phyloP scores from a whole-genome alignment of 2,329 filamentous ascomycete genomes.

The Penicillium sp. region DNA sequence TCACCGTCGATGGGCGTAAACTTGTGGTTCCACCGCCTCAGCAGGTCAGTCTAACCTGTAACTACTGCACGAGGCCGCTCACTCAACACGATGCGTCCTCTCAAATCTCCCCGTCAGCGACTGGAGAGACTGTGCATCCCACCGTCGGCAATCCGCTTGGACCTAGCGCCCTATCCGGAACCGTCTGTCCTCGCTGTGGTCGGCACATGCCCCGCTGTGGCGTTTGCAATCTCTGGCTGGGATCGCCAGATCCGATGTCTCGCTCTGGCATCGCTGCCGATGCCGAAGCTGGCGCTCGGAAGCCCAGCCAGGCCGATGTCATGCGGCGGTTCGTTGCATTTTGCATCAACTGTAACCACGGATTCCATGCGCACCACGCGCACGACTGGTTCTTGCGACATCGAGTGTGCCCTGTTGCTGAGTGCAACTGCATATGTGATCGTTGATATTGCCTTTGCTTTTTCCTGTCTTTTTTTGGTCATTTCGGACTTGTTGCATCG shows the following conservation, averaged over 20 bases:
- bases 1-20: constrained; percentile 54
- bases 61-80: constrained; percentile 63
- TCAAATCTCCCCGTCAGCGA: constrained; percentile 29
- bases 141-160: constrained; percentile 42
- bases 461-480: not conserved
- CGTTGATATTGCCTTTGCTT: constrained; percentile 27
- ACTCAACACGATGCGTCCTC: constrained; percentile 49
- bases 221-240: constrained; percentile 66
- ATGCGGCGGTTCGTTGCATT: constrained; percentile 63
- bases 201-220: constrained; percentile 66
- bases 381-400: constrained; percentile 60
- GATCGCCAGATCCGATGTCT: constrained; percentile 59
- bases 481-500: not conserved
- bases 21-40: constrained; percentile 55
- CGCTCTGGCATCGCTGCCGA: constrained; percentile 41
- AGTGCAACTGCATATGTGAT: constrained; percentile 48
- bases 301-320: constrained; percentile 44
- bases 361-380: constrained; percentile 67
- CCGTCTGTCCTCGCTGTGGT: constrained; percentile 65
- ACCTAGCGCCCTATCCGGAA: constrained; percentile 48
- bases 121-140: constrained; percentile 39
- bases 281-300: constrained; percentile 29
- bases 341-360: constrained; percentile 67
- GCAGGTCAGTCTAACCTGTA: constrained; percentile 63
- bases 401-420: constrained; percentile 45